Percentiles rank a stretch among this genome's conserved stretches.
Evolutionary conservation across 2,329 filamentous ascomycete genomes (phyloP).

Genomic region (Elsinoe perseae): DNA sequence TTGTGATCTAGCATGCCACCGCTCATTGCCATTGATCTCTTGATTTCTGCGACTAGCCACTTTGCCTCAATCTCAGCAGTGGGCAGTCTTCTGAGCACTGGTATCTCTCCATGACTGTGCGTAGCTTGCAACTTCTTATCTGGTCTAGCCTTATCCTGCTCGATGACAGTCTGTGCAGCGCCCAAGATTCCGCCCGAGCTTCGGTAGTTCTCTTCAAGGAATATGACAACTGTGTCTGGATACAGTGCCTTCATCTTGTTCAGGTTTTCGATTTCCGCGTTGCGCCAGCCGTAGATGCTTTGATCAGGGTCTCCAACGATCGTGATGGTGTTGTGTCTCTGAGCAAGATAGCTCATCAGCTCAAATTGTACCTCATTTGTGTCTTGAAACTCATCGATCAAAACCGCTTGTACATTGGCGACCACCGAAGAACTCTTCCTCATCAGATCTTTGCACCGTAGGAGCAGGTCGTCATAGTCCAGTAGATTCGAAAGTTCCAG

Average conservation of each 20-base stretch:
- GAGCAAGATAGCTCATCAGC: conserved; percentile 80
- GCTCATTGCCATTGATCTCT: conserved; percentile 60
- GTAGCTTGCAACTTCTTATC: conserved; percentile 72
- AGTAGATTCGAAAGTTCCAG: conserved; percentile 70
- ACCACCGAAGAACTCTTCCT: conserved; percentile 68
- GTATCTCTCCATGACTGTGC: conserved; percentile 69
- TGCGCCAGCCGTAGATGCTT: conserved; percentile 94
- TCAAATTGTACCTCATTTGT: conserved; percentile 94
- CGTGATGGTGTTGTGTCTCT: conserved; percentile 66
- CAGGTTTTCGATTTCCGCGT: conserved; percentile 85
- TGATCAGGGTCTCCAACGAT: conserved; percentile 96
- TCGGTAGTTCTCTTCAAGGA: conserved; percentile 89
- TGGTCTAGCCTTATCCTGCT: conserved; percentile 77
- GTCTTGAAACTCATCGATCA: conserved; percentile 97
- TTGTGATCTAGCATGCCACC: conserved; percentile 64
- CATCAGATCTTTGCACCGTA: conserved; percentile 75
- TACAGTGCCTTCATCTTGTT: conserved; percentile 69
- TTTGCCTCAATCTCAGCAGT: conserved; percentile 66
- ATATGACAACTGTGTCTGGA: conserved; percentile 69
- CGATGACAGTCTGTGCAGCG: conserved; percentile 75
- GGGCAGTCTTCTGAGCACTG: conserved; percentile 69
- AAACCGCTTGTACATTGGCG: conserved; percentile 77
- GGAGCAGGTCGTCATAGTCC: conserved; percentile 88
- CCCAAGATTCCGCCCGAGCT: conserved; percentile 79
- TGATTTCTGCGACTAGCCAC: conserved; percentile 83